These are phyloP conservation scores for Phytopythium cucurbitacearum DNA, from an alignment of 352 stramenopile genomes.

Conservation along the genomic window DNA sequence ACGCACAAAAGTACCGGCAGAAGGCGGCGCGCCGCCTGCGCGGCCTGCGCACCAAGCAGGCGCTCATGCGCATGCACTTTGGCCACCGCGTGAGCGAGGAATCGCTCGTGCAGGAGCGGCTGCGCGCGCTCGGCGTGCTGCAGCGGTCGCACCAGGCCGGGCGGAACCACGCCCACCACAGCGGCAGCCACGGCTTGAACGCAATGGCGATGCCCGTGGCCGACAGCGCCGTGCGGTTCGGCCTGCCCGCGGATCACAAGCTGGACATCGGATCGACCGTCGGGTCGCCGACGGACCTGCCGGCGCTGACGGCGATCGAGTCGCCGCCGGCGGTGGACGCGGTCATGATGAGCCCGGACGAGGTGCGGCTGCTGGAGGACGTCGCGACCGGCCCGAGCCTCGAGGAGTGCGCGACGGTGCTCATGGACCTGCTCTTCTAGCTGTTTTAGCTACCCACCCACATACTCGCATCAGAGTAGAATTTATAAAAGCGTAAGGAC, in stretches of 20 bases:
- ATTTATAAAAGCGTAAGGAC: too few relatives aligned
- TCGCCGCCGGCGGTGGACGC: slow-evolving; percentile 7
- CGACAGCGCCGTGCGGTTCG: too few relatives aligned
- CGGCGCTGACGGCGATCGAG: neutral
- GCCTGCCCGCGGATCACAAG: too few relatives aligned
- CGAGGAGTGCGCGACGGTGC: slow-evolving; percentile 53
- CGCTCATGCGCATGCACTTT: slow-evolving; percentile 69
- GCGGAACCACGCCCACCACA: neutral
- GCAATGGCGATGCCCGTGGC: too few relatives aligned
- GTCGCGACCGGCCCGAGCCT: slow-evolving; percentile 33
- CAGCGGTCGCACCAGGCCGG: neutral
- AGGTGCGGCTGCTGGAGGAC: slow-evolving; percentile 23
- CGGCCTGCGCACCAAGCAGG: slow-evolving; percentile 61
- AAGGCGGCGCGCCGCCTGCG: slow-evolving; percentile 55
- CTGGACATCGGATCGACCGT: too few relatives aligned
- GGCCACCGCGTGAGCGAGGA: slow-evolving; percentile 62
- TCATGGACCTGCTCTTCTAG: slow-evolving; percentile 60
- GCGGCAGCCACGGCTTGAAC: neutral
- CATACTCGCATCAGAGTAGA: neutral
- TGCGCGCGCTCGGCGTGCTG: slow-evolving; percentile 28
- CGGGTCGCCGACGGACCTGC: too few relatives aligned
- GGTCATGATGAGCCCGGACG: slow-evolving; percentile 5
- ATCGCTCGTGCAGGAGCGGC: slow-evolving; percentile 53
- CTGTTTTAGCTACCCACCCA: slow-evolving; percentile 6
- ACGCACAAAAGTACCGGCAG: slow-evolving; percentile 71